Base-by-base conservation (phyloP, 1,284 basidiomycete genomes). In the Tilletia horrida region DNA sequence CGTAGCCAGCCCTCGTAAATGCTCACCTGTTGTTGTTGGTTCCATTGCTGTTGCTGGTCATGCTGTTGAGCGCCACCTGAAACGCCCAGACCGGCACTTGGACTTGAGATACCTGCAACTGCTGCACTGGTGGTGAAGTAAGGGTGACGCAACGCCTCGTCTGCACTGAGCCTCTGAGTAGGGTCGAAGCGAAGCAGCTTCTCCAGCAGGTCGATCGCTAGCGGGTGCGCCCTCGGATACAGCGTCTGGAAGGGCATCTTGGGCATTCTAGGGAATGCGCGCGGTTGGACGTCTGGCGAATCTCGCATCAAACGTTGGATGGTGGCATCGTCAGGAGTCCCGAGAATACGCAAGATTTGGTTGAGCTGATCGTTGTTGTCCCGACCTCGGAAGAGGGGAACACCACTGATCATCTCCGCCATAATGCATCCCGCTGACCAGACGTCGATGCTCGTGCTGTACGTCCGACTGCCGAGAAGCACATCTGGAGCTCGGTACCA, bases 401-500 rank as follows among this genome's bases (percentile, higher is more conserved):
- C 90, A 1, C 96, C 96, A 29, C 92, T 91, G 73, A 99, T 98
- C 86, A 87, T 87, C 75, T 85, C 84, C 18, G 95, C 95, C 83
- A 98, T 96, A 81, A 99, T 99, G 81, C 96, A 98, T 7, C 96
- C 96, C 67, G 94, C 96, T 6, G 92, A 95, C 96, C 96, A 99
- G 71, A 98, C 92, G 83, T 99, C 96, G 81, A 99, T 97, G 23
- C 92, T 95, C 2, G 96, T 98, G 82, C 91, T 94, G 84, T 99
- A 99, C 65, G 95, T 97, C 66, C 96, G 88, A 47, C 93, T 96
- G 64, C 96, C 96, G 70, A 98, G 88, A 18, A 99, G 87, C 52
- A 99, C 96, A 81, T 99, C 96, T 1, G 96, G 96, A 0, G 96
- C 95, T 66, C 96, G 91, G 83, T 99, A 99, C 96, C 96, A 99